These are phyloP conservation scores for Claviceps paspali DNA, from an alignment of 2,329 filamentous ascomycete genomes.

Conservation along the genomic window DNA sequence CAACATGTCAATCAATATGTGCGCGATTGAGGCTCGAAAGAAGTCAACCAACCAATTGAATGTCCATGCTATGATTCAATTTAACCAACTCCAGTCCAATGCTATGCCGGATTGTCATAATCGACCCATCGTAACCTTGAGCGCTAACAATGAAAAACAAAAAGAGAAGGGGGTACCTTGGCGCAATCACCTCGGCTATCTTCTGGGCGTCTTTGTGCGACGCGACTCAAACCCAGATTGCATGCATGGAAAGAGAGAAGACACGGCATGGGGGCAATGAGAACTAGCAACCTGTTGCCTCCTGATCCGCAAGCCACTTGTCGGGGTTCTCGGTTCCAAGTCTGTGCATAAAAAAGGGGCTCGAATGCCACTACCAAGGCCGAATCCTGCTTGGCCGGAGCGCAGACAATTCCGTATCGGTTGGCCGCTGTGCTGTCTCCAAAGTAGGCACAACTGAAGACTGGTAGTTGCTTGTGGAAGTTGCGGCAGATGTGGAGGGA, in stretches of 20 bases:
- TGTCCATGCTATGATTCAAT: background rate
- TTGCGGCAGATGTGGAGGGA: background rate
- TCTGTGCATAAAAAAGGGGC: background rate
- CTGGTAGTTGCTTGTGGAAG: background rate
- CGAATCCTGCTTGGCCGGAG: constrained; percentile 3
- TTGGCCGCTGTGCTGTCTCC: background rate
- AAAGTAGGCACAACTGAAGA: background rate
- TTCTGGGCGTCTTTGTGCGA: background rate
- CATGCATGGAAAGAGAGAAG: background rate
- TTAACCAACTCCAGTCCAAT: too few species aligned
- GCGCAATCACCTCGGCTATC: background rate
- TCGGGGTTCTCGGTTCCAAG: too few species aligned
- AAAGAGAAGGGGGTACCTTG: background rate
- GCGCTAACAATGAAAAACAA: background rate
- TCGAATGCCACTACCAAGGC: constrained; percentile 3
- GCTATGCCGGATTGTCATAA: too few species aligned
- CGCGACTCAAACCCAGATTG: background rate
- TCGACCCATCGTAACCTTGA: background rate
- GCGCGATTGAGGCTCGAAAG: background rate
- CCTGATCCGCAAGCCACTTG: background rate
- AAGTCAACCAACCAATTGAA: background rate
- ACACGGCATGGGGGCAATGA: background rate
- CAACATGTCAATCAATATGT: background rate
- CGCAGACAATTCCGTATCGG: background rate
- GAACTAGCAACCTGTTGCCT: background rate